Base-by-base conservation (phyloP, 805 yeast species). In the Zygotorulaspora sp. region DNA sequence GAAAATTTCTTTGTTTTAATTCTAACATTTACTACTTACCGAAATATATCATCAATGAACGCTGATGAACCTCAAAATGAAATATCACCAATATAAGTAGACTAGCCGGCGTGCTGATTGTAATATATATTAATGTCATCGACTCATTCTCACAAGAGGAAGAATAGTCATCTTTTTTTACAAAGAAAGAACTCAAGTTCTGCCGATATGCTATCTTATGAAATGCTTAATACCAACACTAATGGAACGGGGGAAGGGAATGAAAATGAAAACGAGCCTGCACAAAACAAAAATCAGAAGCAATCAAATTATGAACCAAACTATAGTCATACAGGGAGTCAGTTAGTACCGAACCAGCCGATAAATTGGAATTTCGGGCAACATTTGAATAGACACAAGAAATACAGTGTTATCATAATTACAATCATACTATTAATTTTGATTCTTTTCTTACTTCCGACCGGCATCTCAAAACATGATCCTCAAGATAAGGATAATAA, bases 131-230 rank as follows among this genome's bases (percentile, higher is more conserved):
- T 12, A 30, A 38, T 38, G 42, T 33, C 42, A 16, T 31, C 42
- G 5, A 33, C 42, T 6, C 34, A 33, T 18, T 46, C 59, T 14
- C 61, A 55, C 35, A 53, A 53, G 45, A 52, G 61, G 38, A 54
- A 54, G 33, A 54, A 51, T 32, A 55, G 61, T 35, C 58, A 57
- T 38, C 36, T 56, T 17, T 57, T 48, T 40, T 41, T 49, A 36
- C 57, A 53, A 26, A 54, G 50, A 40, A 36, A 50, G 22, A 50
- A 51, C 27, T 55, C 61, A 7, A 57, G 58, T 22, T 42, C 52
- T 22, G 41, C 43, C 3, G 44, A 45, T 35, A 45, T 48, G 53
- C 39, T 43, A 12, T 15, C 38, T 18, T 31, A 31, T 28, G 41
- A 37, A 21, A 31, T 37, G 41, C 13, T 13, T 23, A 23, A 29